phyloP scores from a whole-genome alignment of 108 stramenopile genomes.

The Skeletonema grethae region DNA sequence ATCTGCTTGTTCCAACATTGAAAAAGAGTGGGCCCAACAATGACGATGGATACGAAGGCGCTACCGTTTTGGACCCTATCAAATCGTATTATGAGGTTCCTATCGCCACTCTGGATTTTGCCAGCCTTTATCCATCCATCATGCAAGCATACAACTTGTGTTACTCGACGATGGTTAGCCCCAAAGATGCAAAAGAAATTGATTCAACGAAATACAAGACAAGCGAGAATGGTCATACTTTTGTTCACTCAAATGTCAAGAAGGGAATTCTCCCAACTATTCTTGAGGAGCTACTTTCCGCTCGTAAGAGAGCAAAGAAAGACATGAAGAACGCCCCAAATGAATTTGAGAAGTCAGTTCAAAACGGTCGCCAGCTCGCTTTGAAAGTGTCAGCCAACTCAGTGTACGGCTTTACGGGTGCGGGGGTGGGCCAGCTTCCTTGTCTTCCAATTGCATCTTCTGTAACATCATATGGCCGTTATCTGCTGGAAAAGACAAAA shows the following conservation, averaged over 20 bases:
- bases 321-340: conserved; percentile 99
- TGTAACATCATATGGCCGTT: conserved; percentile 95
- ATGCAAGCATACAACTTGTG: conserved; percentile 99
- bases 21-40: conserved; percentile 69
- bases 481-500: conserved; percentile 92
- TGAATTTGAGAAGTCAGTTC: conserved; percentile 98
- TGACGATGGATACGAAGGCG: conserved; percentile 96
- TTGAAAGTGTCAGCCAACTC: conserved; percentile 99
- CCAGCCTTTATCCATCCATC: conserved; percentile 98
- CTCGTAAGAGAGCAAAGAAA: conserved; percentile 98
- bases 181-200: conserved; percentile 71
- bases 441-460: conserved; percentile 98
- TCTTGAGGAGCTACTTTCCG: conserved; percentile 83
- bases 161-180: conserved; percentile 93
- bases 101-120: conserved; percentile 99
- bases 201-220: conserved; percentile 79
- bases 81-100: conserved; percentile 97
- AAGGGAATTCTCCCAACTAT: conserved; percentile 98
- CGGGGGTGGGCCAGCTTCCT: conserved; percentile 97
- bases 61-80: conserved; percentile 98
- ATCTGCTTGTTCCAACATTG: conserved; percentile 94
- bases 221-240: conserved; percentile 91
- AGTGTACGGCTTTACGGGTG: conserved; percentile 99
- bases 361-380: conserved; percentile 99
- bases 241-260: conserved; percentile 89